A percentile compares a stretch with the other conserved stretches of the same genome.
These are phyloP conservation scores for Suhomyces ambrosiae DNA, from an alignment of 1,139 yeast genomes.

Conservation along the genomic window DNA sequence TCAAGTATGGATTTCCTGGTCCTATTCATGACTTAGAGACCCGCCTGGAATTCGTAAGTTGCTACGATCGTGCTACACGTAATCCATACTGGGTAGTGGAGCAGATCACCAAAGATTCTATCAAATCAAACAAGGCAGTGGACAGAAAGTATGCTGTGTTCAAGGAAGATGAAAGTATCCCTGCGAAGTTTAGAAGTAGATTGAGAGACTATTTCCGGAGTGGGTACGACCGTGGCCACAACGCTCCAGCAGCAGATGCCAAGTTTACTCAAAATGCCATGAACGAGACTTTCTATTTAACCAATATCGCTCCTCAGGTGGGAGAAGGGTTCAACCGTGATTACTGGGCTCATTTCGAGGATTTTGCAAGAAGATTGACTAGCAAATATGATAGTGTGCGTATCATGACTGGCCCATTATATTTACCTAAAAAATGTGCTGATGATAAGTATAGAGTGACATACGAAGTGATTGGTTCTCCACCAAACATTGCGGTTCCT, in stretches of 20 bases:
- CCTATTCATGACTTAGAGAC: conserved; percentile 83
- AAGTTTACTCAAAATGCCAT: conserved; percentile 86
- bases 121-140: conserved; percentile 51
- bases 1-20: conserved; percentile 92
- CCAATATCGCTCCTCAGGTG: conserved; percentile 95
- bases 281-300: conserved; percentile 88
- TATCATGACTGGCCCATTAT: conserved; percentile 91
- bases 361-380: conserved; percentile 79
- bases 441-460: conserved; percentile 82
- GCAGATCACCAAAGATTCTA: conserved; percentile 78
- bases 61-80: conserved; percentile 80
- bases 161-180: conserved; percentile 85
- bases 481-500: conserved; percentile 96
- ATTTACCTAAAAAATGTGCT: conserved; percentile 71
- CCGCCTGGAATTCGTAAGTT: conserved; percentile 76
- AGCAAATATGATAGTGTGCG: conserved; percentile 69
- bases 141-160: conserved; percentile 83
- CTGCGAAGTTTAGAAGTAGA: conserved; percentile 70
- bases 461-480: conserved; percentile 94
- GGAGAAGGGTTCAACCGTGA: conserved; percentile 97
- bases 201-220: conserved; percentile 88
- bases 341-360: conserved; percentile 96
- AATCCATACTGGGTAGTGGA: conserved; percentile 92
- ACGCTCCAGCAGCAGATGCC: conserved; percentile 98
- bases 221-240: conserved; percentile 97